Base-by-base conservation (phyloP, 1,284 basidiomycete species). In the Leccinum pachyderme region DNA sequence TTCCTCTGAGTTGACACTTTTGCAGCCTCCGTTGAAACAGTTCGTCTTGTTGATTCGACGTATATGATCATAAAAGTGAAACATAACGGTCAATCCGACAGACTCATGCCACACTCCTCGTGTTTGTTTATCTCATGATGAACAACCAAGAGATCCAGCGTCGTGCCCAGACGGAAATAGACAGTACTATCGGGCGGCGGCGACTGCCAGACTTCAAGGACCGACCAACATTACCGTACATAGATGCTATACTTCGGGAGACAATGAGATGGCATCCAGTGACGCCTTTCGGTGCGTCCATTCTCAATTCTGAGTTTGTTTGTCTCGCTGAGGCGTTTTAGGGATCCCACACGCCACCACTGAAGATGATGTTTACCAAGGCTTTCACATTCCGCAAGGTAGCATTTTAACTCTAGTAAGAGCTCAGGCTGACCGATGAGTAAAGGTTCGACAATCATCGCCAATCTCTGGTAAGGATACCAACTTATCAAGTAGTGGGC, bases 121-220 rank as follows among this genome's bases (percentile, higher is more conserved):
- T 61, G 6, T 75, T 73, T 49, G 47, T 72, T 7, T 65, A 37
- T 37, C 35, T 37, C 5, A 37, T 37, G 35, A 37, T 37, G 8
- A 37, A 37, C n/a, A 15, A 37, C 35, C 8, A 37, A 37, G n/a
- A 37, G n/a, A 37, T 37, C 18, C n/a, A 37, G n/a, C n/a, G 35
- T 37, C 35, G 9, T 5, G 8, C 35, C 5, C 35, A 37, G n/a
- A 37, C 8, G 35, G 35, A 37, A 11, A 37, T 37, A 4, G 35
- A 37, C n/a, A 37, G 4, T 6, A 1, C 6, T 18, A n/a, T 37
- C n/a, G 35, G 35, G 9, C n/a, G 0, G 35, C n/a, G 18, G 5
- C 35, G n/a, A 37, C 35, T 37, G 35, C 35, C 35, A 18, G 5
- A 9, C n/a, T 37, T 37, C 3, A n/a, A n/a, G 35, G 35, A 37